These are phyloP conservation scores for Euphorbia schlechtendalii DNA, from an alignment of 441 rosid species.

Conservation along the genomic window DNA sequence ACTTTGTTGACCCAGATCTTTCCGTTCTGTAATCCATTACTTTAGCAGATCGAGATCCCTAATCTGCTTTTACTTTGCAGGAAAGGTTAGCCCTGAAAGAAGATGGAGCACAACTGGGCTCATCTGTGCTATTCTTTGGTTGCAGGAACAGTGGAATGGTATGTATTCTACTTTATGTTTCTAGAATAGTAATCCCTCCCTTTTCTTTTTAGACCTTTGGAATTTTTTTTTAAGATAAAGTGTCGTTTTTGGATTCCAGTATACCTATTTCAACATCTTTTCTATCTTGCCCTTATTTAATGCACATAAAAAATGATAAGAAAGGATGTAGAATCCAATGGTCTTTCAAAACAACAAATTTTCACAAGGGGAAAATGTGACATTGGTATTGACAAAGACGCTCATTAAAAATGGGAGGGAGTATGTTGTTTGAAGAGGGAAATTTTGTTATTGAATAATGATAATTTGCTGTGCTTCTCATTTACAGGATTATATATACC, in stretches of 20 bases:
- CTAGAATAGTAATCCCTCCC: constrained; percentile 9
- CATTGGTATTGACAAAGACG: too few relatives aligned
- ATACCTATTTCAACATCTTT: too few relatives aligned
- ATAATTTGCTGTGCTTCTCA: not conserved
- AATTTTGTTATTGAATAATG: not conserved
- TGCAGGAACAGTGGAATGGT: constrained; percentile 90
- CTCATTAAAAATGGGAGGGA: too few relatives aligned
- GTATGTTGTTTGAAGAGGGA: constrained; percentile 3
- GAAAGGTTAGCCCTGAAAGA: constrained; percentile 79
- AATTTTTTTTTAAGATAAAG: too few relatives aligned
- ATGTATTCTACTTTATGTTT: constrained; percentile 14
- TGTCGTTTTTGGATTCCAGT: too few relatives aligned
- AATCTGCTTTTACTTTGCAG: constrained; percentile 42
- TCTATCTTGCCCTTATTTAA: too few relatives aligned
- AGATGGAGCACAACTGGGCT: constrained; percentile 75
- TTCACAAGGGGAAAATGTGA: too few relatives aligned
- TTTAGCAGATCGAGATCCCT: not conserved
- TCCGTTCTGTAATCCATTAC: not conserved
- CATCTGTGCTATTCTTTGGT: constrained; percentile 81
- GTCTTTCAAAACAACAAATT: too few relatives aligned
- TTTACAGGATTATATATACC: constrained; percentile 79
- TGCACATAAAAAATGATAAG: too few relatives aligned
- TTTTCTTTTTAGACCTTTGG: too few relatives aligned
- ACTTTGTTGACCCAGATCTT: too few relatives aligned
- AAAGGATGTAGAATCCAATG: too few relatives aligned